phyloP scores from a whole-genome alignment of 495 filamentous ascomycete species.

The Xanthoparmelia taractica region DNA sequence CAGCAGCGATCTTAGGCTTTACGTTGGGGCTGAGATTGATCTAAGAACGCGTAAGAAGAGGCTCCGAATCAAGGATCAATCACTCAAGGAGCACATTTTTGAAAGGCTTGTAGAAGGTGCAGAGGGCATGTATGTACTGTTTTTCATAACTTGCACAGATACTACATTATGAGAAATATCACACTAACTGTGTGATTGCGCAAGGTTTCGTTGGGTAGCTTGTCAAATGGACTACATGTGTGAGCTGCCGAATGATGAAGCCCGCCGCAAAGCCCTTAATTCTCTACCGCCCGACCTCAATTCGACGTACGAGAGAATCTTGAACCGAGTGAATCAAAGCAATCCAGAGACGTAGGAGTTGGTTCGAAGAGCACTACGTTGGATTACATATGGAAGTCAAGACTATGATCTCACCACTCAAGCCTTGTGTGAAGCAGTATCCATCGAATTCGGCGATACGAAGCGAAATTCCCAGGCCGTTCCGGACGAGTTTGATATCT shows the following conservation, averaged over 20 bases:
- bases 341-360: background rate
- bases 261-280: constrained; percentile 28
- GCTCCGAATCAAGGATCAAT: constrained; percentile 24
- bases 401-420: background rate
- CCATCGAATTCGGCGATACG: constrained; percentile 11
- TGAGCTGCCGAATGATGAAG: constrained; percentile 28
- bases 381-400: background rate
- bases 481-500: constrained; percentile 23
- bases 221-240: constrained; percentile 37
- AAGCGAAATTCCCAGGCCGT: constrained; percentile 14
- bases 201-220: constrained; percentile 38
- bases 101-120: constrained; percentile 27
- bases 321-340: constrained; percentile 27
- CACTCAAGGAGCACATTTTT: constrained; percentile 33
- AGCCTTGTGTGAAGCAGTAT: constrained; percentile 24
- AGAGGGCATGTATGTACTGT: constrained; percentile 25
- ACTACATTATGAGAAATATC: background rate
- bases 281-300: constrained; percentile 30
- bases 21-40: constrained; percentile 34
- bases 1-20: constrained; percentile 30
- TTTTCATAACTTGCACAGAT: background rate
- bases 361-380: background rate
- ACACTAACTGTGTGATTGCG: background rate
- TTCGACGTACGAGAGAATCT: constrained; percentile 33
- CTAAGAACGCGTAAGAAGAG: constrained; percentile 20